Conservation (phyloP, 768 basidiomycete genomes). For the Tylopilus sp. region DNA sequence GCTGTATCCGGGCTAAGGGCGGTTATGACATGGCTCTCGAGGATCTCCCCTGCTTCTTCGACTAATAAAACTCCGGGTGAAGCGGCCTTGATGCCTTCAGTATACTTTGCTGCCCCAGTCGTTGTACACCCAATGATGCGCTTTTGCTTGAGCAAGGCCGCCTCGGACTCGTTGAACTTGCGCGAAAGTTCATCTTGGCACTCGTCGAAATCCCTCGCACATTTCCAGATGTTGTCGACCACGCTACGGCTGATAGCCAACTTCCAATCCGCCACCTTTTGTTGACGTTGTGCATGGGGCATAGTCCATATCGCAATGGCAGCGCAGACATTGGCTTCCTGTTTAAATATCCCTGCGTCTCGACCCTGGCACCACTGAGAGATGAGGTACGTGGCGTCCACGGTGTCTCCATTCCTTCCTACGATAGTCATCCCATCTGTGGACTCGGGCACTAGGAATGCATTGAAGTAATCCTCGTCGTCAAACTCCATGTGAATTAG, state of each 20-base stretch:
- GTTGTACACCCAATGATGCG: constrained; percentile 67
- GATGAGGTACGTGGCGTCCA: constrained; percentile 43
- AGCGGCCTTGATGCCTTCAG: constrained; percentile 42
- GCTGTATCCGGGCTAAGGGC: constrained; percentile 44
- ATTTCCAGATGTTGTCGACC: constrained; percentile 32
- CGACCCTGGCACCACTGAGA: constrained; percentile 43
- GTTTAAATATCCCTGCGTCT: constrained; percentile 43
- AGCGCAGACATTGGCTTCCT: constrained; percentile 18
- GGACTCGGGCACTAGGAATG: constrained; percentile 41
- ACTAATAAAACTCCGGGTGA: constrained; percentile 56
- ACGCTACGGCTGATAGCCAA: constrained; percentile 33
- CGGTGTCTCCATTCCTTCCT: constrained; percentile 37
- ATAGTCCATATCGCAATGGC: constrained; percentile 39
- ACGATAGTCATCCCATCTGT: constrained; percentile 46
- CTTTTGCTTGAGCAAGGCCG: constrained; percentile 40
- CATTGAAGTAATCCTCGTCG: constrained; percentile 41
- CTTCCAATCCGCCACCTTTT: constrained; percentile 33
- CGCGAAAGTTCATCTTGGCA: constrained; percentile 34
- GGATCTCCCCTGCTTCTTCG: constrained; percentile 71
- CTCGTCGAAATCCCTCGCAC: constrained; percentile 39
- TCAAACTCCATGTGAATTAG: constrained; percentile 52
- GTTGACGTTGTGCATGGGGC: constrained; percentile 25
- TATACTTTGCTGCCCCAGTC: constrained; percentile 64
- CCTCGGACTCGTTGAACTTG: constrained; percentile 34
- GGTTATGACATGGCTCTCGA: constrained; percentile 64